A percentile compares a stretch with the other conserved stretches of the same genome.
Evolutionary conservation across 2,329 filamentous ascomycete genomes (phyloP).

Genomic region (Xylariaceae sp.): DNA sequence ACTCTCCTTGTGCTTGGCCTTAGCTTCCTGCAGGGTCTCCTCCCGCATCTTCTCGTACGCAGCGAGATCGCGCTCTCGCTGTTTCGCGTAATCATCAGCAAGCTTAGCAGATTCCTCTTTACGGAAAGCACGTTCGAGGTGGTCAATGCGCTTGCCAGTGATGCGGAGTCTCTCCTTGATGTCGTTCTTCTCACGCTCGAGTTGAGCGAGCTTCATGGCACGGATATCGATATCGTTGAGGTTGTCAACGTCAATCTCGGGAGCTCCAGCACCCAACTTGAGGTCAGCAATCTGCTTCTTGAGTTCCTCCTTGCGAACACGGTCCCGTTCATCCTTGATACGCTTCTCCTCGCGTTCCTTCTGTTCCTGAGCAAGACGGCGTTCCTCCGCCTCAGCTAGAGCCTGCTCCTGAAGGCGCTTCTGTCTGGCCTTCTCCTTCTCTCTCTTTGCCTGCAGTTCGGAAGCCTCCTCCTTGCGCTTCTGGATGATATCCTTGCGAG

Average conservation of each 20-base stretch:
- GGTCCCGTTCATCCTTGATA: slow-evolving; percentile 79
- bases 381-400: slow-evolving; percentile 81
- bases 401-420: slow-evolving; percentile 84
- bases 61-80: slow-evolving; percentile 71
- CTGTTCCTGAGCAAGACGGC: slow-evolving; percentile 86
- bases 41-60: slow-evolving; percentile 75
- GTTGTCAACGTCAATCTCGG: slow-evolving; percentile 72
- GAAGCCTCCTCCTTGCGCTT: slow-evolving; percentile 97
- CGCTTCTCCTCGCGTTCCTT: slow-evolving; percentile 84
- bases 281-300: slow-evolving; percentile 90
- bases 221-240: slow-evolving; percentile 87
- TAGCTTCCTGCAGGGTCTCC: slow-evolving; percentile 72
- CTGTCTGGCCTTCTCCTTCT: slow-evolving; percentile 86
- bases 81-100: slow-evolving; percentile 74
- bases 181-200: slow-evolving; percentile 97
- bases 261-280: slow-evolving; percentile 75
- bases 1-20: slow-evolving; percentile 86
- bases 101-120: slow-evolving; percentile 94
- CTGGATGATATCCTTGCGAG: slow-evolving; percentile 84
- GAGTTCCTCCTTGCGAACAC: slow-evolving; percentile 86
- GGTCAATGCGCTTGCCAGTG: slow-evolving; percentile 92
- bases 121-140: slow-evolving; percentile 93
- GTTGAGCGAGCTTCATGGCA: slow-evolving; percentile 87
- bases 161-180: slow-evolving; percentile 85
- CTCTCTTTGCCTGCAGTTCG: slow-evolving; percentile 78